These are phyloP conservation scores for Saccharomyces hybrid DNA, from an alignment of 1,139 yeast species.

Conservation along the genomic window DNA sequence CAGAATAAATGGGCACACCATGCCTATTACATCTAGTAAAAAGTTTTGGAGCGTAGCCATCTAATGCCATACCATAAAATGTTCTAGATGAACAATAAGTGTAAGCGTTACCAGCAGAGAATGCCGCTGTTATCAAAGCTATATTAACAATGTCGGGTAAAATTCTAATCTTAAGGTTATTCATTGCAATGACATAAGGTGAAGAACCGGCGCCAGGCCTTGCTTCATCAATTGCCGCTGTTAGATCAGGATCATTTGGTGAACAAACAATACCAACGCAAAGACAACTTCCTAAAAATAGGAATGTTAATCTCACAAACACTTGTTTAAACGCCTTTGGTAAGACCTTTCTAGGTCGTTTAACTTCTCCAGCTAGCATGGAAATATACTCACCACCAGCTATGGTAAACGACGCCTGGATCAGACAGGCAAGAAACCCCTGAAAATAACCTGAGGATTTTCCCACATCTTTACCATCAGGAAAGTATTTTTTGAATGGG, in stretches of 20 bases:
- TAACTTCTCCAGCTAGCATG: conserved; percentile 78
- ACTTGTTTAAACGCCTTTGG: conserved; percentile 77
- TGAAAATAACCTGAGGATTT: conserved; percentile 52
- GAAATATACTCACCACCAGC: conserved; percentile 84
- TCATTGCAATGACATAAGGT: conserved; percentile 60
- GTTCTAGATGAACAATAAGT: conserved; percentile 55
- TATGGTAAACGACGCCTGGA: conserved; percentile 58
- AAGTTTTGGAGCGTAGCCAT: conserved; percentile 54
- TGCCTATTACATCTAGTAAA: conserved; percentile 43
- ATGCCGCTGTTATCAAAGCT: conserved; percentile 53
- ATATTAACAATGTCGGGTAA: conserved; percentile 61
- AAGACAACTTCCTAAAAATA: conserved; percentile 58
- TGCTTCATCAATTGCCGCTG: conserved; percentile 39
- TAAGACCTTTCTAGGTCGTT: conserved; percentile 67
- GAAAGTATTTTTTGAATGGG: conserved; percentile 48
- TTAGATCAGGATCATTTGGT: conserved; percentile 41
- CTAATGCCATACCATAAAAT: conserved; percentile 54
- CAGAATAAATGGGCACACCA: conserved; percentile 46
- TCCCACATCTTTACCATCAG: conserved; percentile 40
- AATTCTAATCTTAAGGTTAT: conserved; percentile 42
- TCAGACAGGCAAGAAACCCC: conserved; percentile 60
- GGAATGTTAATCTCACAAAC: conserved; percentile 58
- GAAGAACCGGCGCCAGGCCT: conserved; percentile 56
- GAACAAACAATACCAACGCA: conserved; percentile 55
- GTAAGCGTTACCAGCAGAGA: conserved; percentile 69